Evolutionary conservation across 345 rosid genomes (phyloP).

Genomic region (Clarkia xantiana): DNA sequence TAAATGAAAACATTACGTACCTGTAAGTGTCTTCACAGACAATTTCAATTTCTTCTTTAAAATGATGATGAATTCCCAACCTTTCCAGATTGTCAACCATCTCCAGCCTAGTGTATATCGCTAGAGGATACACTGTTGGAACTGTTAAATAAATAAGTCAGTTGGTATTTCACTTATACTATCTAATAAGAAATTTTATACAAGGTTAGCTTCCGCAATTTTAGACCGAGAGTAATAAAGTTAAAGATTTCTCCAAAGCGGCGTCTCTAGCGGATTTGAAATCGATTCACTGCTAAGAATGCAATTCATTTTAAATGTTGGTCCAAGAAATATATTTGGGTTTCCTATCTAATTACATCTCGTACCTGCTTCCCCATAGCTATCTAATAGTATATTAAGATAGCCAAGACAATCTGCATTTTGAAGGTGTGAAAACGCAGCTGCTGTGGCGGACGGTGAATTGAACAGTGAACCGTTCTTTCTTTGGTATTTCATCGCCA

Average conservation of each 20-base stretch:
- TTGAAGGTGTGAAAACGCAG: constrained; percentile 37
- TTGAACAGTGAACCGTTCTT: too few species aligned
- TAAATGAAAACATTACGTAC: constrained; percentile 22
- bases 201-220: too few species aligned
- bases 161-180: too few species aligned
- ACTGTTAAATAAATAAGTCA: too few species aligned
- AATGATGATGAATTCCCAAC: constrained; percentile 55
- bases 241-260: too few species aligned
- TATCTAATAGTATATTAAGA: constrained; percentile 36
- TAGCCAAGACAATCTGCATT: constrained; percentile 49
- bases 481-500: constrained; percentile 49
- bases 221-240: too few species aligned
- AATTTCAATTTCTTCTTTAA: constrained; percentile 35
- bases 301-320: too few species aligned
- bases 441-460: constrained; percentile 89
- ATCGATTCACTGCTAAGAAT: too few species aligned
- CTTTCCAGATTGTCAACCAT: constrained; percentile 48
- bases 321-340: too few species aligned
- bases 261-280: too few species aligned
- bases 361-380: constrained; percentile 55
- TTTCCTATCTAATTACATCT: too few species aligned
- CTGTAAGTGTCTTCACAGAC: constrained; percentile 46
- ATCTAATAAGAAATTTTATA: too few species aligned
- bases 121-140: constrained; percentile 65
- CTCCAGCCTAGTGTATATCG: constrained; percentile 37